Percentiles rank a stretch among this genome's conserved stretches.
Conservation (phyloP, 2,329 filamentous ascomycete genomes). For the Thermothelomyces thermophilus region DNA sequence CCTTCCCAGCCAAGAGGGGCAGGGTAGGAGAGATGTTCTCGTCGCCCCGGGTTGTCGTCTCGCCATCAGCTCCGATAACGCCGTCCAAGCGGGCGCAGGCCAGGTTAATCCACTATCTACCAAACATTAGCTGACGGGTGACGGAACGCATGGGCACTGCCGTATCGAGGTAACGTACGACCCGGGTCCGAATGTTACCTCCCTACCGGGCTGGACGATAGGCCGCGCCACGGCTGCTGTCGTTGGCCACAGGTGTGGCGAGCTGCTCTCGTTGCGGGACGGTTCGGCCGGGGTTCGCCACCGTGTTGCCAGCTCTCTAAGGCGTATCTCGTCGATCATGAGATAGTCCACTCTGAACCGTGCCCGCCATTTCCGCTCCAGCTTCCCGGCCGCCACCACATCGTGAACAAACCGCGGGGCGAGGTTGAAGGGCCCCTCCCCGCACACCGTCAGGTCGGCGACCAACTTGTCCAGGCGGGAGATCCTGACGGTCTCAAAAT, state of each 20-base stretch:
- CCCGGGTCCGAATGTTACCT: conserved; percentile 40
- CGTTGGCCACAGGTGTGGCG: too few species aligned
- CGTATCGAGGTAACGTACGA: conserved; percentile 34
- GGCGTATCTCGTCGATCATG: conserved; percentile 40
- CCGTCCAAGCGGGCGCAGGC: conserved; percentile 51
- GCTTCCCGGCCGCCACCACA: conserved; percentile 31
- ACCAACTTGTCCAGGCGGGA: conserved; percentile 40
- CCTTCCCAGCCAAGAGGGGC: conserved; percentile 46
- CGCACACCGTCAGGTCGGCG: conserved; percentile 33
- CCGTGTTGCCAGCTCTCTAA: conserved; percentile 29
- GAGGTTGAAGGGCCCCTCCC: neutral
- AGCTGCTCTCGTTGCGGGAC: too few species aligned
- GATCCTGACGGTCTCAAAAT: conserved; percentile 35
- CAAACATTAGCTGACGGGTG: neutral
- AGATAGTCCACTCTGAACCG: conserved; percentile 41
- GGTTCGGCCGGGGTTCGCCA: conserved; percentile 30
- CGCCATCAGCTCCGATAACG: conserved; percentile 40
- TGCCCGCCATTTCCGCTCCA: conserved; percentile 39
- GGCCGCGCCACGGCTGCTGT: too few species aligned
- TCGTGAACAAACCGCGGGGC: conserved; percentile 26
- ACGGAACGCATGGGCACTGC: neutral
- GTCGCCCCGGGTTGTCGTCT: conserved; percentile 40
- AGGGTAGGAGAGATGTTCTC: conserved; percentile 42
- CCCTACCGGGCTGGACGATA: conserved; percentile 9
- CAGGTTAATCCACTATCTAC: conserved; percentile 53